These are phyloP conservation scores for Solanum etuberosum DNA, from an alignment of 257 asterid species.

Conservation along the genomic window DNA sequence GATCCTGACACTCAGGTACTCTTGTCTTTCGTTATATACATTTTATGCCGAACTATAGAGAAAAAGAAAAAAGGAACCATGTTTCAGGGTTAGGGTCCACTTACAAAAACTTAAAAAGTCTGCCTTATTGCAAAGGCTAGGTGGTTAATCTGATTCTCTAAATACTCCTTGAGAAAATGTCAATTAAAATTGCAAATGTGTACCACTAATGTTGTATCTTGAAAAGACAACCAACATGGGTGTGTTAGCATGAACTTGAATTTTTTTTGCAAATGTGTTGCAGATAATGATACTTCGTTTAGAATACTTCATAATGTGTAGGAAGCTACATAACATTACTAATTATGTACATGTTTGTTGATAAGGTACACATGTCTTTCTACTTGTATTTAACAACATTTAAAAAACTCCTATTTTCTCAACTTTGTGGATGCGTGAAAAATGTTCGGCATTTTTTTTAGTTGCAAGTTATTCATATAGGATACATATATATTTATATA, in stretches of 20 bases:
- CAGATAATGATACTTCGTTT: not conserved
- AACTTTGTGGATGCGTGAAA: not conserved
- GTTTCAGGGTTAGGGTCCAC: not conserved
- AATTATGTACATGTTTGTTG: not conserved
- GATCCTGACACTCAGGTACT: constrained; percentile 91
- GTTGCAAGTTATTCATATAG: not conserved
- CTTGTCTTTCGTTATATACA: not conserved
- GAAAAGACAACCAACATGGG: not conserved
- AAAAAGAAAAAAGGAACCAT: not conserved
- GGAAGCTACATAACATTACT: not conserved
- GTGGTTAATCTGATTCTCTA: not conserved
- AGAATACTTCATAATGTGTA: not conserved
- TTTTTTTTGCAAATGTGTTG: not conserved
- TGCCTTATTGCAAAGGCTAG: not conserved
- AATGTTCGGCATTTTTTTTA: not conserved
- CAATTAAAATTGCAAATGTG: not conserved
- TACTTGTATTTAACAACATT: not conserved
- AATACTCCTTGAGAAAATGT: not conserved
- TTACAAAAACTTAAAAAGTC: not conserved
- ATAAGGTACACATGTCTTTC: not conserved
- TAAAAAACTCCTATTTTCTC: not conserved
- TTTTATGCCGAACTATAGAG: not conserved
- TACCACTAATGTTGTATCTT: not conserved
- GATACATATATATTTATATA: not conserved
- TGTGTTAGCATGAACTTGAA: not conserved